Conservation (phyloP, 169 alveolate species). For the Cryptosporidium andersoni region DNA sequence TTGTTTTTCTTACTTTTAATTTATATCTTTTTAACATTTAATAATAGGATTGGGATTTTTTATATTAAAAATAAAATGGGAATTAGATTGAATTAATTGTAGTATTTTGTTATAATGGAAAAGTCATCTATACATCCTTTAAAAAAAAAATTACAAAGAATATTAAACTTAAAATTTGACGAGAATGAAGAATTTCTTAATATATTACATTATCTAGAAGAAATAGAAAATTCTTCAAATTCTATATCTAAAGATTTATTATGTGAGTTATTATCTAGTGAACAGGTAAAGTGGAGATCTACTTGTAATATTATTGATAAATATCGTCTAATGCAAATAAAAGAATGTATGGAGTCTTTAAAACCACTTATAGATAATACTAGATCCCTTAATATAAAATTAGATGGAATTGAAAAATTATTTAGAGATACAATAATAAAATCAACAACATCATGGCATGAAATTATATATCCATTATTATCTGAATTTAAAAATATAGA, state of each 20-base stretch:
- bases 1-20: no score
- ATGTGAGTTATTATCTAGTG: slow-evolving; percentile 8
- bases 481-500: slow-evolving; percentile 33
- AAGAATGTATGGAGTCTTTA: slow-evolving; percentile 28
- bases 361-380: slow-evolving; percentile 43
- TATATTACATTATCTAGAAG: slow-evolving; percentile 5
- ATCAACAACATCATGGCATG: slow-evolving; percentile 4
- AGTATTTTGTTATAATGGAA: not conserved
- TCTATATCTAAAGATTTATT: slow-evolving; percentile 16
- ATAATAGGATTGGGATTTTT: not conserved
- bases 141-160: slow-evolving; percentile 34
- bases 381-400: slow-evolving; percentile 16
- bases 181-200: slow-evolving; percentile 49
- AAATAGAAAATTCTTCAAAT: slow-evolving; percentile 8
- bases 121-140: slow-evolving; percentile 21
- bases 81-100: no score
- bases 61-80: no score
- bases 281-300: slow-evolving; percentile 39
- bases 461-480: slow-evolving; percentile 22
- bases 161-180: slow-evolving; percentile 31
- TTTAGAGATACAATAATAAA: slow-evolving; percentile 15
- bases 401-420: slow-evolving; percentile 12
- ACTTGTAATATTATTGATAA: slow-evolving; percentile 20
- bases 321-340: slow-evolving; percentile 14
- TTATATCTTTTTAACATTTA: not conserved